Evolutionary conservation across 768 basidiomycete genomes (phyloP).

Genomic region (Stropharia rugosoannulata): DNA sequence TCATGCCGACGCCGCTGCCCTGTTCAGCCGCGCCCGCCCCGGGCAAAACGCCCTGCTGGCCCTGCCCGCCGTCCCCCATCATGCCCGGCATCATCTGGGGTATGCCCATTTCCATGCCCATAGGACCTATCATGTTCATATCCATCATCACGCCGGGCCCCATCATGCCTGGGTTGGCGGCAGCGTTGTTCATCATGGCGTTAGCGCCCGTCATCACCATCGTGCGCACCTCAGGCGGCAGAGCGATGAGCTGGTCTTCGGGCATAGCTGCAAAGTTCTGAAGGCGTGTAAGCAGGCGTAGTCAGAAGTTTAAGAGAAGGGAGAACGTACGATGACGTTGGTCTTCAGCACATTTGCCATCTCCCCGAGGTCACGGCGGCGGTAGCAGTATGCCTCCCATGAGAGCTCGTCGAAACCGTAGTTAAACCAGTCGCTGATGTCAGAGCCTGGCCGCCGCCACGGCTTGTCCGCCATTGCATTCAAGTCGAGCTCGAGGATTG

Average conservation of each 20-base stretch:
- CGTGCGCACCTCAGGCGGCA: constrained; percentile 79
- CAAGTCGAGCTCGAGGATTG: constrained; percentile 85
- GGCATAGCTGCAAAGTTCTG: constrained; percentile 83
- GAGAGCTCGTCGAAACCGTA: constrained; percentile 98
- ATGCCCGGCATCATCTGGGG: constrained; percentile 56
- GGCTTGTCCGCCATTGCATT: constrained; percentile 75
- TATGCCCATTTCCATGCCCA: constrained; percentile 70
- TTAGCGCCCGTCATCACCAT: constrained; percentile 87
- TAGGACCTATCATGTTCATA: constrained; percentile 64
- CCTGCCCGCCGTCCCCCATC: constrained; percentile 41
- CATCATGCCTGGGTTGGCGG: constrained; percentile 55
- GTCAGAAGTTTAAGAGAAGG: neutral
- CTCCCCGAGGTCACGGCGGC: constrained; percentile 79
- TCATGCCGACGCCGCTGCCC: constrained; percentile 39
- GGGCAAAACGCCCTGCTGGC: constrained; percentile 29
- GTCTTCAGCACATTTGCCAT: constrained; percentile 77
- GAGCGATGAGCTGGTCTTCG: constrained; percentile 74
- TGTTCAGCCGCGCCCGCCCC: constrained; percentile 42
- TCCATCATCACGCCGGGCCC: constrained; percentile 76
- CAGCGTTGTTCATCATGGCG: constrained; percentile 72
- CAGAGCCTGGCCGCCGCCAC: constrained; percentile 90
- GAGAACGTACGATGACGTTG: constrained; percentile 70
- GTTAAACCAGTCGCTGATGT: constrained; percentile 98
- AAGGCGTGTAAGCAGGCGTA: constrained; percentile 7
- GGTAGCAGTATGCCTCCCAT: constrained; percentile 91